These are phyloP conservation scores for Boletus coccyginus DNA, from an alignment of 768 basidiomycete species.

Conservation along the genomic window DNA sequence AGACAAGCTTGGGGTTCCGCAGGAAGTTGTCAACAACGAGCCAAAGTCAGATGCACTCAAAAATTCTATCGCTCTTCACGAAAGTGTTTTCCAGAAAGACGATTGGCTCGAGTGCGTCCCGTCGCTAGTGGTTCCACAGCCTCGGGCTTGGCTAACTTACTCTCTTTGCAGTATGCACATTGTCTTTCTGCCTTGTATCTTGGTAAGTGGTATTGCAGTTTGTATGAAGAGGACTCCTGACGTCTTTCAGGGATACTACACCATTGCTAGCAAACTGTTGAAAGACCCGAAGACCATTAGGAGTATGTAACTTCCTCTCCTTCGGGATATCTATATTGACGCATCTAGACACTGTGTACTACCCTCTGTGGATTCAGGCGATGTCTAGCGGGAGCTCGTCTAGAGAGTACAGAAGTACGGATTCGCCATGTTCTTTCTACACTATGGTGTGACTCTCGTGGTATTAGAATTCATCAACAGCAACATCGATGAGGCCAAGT, in stretches of 20 bases:
- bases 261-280: not conserved
- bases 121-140: not conserved
- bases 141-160: not conserved
- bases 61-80: not conserved
- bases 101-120: slow-evolving; percentile 5
- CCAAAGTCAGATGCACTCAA: not conserved
- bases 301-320: not conserved
- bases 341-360: not conserved
- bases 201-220: not conserved
- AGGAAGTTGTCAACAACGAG: not conserved
- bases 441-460: not conserved
- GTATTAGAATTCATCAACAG: not conserved
- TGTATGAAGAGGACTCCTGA: not conserved
- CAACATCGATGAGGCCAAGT: not conserved
- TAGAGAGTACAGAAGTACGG: not conserved
- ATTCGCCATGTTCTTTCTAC: not conserved
- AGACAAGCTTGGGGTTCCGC: not conserved
- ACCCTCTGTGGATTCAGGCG: not conserved
- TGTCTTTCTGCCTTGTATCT: slow-evolving; percentile 1
- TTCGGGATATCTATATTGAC: not conserved
- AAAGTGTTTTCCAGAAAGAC: not conserved
- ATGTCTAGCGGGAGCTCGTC: not conserved
- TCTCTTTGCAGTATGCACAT: not conserved
- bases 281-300: not conserved
- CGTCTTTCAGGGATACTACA: not conserved